Percentiles rank a stretch among this genome's conserved stretches.
phyloP scores from a whole-genome alignment of 345 rosid genomes.

The Eucalyptus regnans region DNA sequence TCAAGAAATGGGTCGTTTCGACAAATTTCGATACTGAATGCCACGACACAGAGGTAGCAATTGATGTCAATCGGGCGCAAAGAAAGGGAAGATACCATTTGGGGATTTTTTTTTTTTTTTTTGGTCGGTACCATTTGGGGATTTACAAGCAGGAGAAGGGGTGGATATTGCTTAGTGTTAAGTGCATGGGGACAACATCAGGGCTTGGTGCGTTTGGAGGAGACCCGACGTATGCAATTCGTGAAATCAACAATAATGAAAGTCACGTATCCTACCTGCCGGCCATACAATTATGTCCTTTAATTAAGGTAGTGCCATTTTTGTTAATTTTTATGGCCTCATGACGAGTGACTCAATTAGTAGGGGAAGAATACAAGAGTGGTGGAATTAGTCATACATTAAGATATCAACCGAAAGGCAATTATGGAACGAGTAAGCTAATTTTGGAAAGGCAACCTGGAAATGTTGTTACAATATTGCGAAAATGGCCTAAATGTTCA shows the following conservation, averaged over 20 bases:
- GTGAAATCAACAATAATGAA: neutral
- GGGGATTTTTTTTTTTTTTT: neutral
- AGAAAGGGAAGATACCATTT: neutral
- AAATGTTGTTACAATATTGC: neutral
- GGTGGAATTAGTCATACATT: neutral
- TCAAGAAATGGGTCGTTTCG: neutral
- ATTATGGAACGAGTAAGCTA: neutral
- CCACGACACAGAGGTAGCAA: neutral
- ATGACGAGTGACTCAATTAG: neutral
- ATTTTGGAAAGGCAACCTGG: neutral
- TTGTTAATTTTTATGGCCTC: neutral
- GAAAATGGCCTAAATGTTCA: accelerated
- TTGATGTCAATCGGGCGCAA: neutral
- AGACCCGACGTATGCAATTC: neutral
- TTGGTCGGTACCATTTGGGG: neutral
- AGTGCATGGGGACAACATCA: neutral
- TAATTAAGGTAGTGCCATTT: neutral
- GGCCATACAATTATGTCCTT: neutral
- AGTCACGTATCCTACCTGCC: neutral
- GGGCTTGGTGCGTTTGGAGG: neutral
- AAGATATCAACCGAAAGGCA: neutral
- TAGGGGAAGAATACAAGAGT: neutral
- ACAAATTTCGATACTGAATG: neutral
- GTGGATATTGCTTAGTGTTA: neutral
- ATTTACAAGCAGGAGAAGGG: neutral